These are phyloP conservation scores for Saturnispora halmiae DNA, from an alignment of 805 yeast species.

Conservation along the genomic window DNA sequence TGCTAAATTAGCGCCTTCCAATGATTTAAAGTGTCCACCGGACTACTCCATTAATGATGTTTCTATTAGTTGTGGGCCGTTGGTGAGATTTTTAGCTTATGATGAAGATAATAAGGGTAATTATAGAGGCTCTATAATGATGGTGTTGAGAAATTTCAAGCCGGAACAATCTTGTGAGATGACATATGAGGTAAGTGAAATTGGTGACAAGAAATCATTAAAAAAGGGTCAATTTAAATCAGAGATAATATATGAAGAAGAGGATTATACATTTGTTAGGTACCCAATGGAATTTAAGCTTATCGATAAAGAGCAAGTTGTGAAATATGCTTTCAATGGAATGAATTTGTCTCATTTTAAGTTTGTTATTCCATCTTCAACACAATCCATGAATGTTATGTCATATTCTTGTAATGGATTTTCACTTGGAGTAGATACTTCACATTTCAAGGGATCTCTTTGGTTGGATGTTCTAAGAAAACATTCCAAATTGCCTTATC, in stretches of 20 bases:
- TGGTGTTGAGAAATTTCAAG: constrained; percentile 45
- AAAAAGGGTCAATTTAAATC: constrained; percentile 27
- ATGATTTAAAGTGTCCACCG: constrained; percentile 16
- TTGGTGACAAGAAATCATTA: no score
- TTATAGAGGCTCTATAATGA: constrained; percentile 61
- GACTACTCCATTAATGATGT: constrained; percentile 24
- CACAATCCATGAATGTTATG: constrained; percentile 69
- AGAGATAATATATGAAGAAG: constrained; percentile 33
- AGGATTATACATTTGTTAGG: constrained; percentile 54
- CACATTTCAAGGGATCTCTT: constrained; percentile 58
- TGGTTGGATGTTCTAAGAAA: constrained; percentile 79
- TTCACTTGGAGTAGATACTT: constrained; percentile 62
- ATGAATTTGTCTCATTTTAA: constrained; percentile 35
- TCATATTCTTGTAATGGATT: constrained; percentile 90
- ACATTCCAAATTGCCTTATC: constrained; percentile 52
- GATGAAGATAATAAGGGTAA: constrained; percentile 38
- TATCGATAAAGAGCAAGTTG: constrained; percentile 44
- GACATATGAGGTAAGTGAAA: no score
- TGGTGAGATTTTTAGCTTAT: constrained; percentile 57
- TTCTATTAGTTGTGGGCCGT: constrained; percentile 69
- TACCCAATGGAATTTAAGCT: constrained; percentile 47
- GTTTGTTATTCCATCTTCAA: constrained; percentile 58
- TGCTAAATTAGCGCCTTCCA: constrained; percentile 17
- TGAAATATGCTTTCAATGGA: constrained; percentile 52
- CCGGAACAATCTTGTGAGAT: no score